These are phyloP conservation scores for Penicillium nordicum DNA, from an alignment of 2,329 filamentous ascomycete genomes.

Conservation along the genomic window DNA sequence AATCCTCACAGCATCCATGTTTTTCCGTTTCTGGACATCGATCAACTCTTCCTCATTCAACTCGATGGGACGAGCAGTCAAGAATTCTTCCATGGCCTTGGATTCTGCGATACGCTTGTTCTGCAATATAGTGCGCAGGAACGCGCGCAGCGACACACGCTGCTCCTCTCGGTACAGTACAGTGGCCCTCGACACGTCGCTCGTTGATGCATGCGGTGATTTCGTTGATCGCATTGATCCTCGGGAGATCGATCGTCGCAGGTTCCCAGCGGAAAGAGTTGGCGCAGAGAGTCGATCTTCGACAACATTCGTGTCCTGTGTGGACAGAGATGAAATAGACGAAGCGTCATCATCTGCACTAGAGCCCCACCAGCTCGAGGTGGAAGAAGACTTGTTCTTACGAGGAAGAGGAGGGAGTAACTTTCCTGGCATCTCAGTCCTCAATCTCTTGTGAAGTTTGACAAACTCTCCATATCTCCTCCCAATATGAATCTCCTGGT, in stretches of 20 bases:
- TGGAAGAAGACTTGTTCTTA: conserved; percentile 82
- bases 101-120: conserved; percentile 81
- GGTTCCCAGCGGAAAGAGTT: conserved; percentile 30
- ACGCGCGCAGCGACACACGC: conserved; percentile 84
- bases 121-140: conserved; percentile 78
- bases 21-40: conserved; percentile 75
- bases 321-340: conserved; percentile 77
- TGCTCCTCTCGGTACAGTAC: conserved; percentile 82
- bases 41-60: conserved; percentile 77
- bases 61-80: conserved; percentile 68
- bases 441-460: conserved; percentile 72
- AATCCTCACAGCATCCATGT: conserved; percentile 80
- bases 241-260: conserved; percentile 29
- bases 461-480: conserved; percentile 86
- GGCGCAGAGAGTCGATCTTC: conserved; percentile 37
- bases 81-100: conserved; percentile 78
- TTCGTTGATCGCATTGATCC: conserved; percentile 30
- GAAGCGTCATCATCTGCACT: conserved; percentile 65
- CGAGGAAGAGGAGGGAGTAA: conserved; percentile 79
- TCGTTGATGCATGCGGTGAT: conserved; percentile 34
- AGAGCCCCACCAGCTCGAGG: conserved; percentile 57
- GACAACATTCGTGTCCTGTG: conserved; percentile 52
- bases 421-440: conserved; percentile 84
- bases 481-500: conserved; percentile 74
- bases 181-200: conserved; percentile 48